Percentiles rank a stretch among this genome's conserved stretches.
These are phyloP conservation scores for Carex arenaria DNA, from an alignment of 202 grass and related monocot species.

Conservation along the genomic window DNA sequence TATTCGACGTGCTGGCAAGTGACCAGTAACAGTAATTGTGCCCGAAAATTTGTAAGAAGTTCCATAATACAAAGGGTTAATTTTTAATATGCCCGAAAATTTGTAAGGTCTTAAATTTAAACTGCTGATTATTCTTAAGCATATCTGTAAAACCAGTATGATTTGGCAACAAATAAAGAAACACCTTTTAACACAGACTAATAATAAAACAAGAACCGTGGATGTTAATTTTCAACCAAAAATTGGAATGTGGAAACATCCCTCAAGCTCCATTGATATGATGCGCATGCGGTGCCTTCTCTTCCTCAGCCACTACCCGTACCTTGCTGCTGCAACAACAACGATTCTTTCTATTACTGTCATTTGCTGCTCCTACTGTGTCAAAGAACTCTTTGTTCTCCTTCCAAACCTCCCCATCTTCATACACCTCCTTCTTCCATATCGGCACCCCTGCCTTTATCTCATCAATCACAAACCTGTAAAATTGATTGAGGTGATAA, in stretches of 20 bases:
- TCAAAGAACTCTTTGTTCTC: conserved; percentile 88
- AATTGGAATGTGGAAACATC: not conserved
- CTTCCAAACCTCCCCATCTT: conserved; percentile 97
- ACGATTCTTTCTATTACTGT: not conserved
- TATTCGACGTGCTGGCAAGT: not conserved
- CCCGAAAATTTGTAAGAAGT: not conserved
- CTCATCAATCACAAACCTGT: conserved; percentile 88
- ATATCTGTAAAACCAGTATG: not conserved
- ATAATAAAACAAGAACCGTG: not conserved
- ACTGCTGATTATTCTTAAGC: not conserved
- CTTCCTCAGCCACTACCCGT: conserved; percentile 25
- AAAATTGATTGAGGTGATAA: conserved; percentile 29
- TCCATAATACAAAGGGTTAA: not conserved
- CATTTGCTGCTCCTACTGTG: not conserved
- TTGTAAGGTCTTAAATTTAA: not conserved
- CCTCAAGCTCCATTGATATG: not conserved
- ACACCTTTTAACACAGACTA: not conserved
- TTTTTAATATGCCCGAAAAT: no score
- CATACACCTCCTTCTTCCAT: conserved; percentile 99
- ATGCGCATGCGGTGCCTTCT: not conserved
- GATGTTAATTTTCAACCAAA: not conserved
- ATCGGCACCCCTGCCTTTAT: conserved; percentile 92
- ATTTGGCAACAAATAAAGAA: not conserved
- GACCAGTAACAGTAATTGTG: not conserved
- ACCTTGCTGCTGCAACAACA: conserved; percentile 72